Evolutionary conservation across 148 eudicot genomes (phyloP).

Genomic region (Vaccinium macrocarpon): DNA sequence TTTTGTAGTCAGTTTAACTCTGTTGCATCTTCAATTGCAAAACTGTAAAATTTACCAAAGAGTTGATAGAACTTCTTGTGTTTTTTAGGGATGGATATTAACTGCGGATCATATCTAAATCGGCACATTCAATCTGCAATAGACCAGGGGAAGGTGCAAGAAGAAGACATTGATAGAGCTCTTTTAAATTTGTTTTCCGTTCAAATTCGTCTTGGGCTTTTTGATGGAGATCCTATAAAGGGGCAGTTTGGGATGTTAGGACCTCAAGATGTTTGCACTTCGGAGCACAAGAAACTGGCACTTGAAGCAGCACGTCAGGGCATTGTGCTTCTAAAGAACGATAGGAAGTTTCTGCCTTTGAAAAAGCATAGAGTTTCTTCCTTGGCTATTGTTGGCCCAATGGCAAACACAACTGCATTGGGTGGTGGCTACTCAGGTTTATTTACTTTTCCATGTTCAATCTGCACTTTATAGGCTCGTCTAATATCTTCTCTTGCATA

Average conservation of each 20-base stretch:
- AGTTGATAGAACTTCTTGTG: slow-evolving; percentile 1
- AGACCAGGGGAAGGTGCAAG: slow-evolving; percentile 60
- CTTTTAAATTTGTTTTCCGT: slow-evolving; percentile 69
- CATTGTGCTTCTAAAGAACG: slow-evolving; percentile 89
- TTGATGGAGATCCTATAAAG: slow-evolving; percentile 64
- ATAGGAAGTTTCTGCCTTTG: slow-evolving; percentile 64
- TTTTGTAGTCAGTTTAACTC: slow-evolving; percentile 18
- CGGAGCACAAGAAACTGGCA: slow-evolving; percentile 64
- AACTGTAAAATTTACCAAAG: not conserved
- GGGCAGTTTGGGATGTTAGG: slow-evolving; percentile 59
- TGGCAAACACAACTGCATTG: slow-evolving; percentile 60
- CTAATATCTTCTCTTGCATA: not conserved
- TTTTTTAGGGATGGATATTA: slow-evolving; percentile 74
- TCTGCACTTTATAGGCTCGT: not conserved
- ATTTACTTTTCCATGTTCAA: not conserved
- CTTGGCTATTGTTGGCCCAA: slow-evolving; percentile 77
- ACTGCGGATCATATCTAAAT: slow-evolving; percentile 87
- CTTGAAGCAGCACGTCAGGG: slow-evolving; percentile 91
- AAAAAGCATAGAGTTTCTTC: slow-evolving; percentile 52
- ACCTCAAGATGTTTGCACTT: slow-evolving; percentile 63
- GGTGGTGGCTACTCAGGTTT: slow-evolving; percentile 93
- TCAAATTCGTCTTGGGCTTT: slow-evolving; percentile 74
- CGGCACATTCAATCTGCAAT: slow-evolving; percentile 62
- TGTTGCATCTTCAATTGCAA: not conserved
- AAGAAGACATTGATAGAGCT: slow-evolving; percentile 78